These are phyloP conservation scores for Trichosporon sp. DNA, from an alignment of 1,284 basidiomycete genomes.

Conservation along the genomic window DNA sequence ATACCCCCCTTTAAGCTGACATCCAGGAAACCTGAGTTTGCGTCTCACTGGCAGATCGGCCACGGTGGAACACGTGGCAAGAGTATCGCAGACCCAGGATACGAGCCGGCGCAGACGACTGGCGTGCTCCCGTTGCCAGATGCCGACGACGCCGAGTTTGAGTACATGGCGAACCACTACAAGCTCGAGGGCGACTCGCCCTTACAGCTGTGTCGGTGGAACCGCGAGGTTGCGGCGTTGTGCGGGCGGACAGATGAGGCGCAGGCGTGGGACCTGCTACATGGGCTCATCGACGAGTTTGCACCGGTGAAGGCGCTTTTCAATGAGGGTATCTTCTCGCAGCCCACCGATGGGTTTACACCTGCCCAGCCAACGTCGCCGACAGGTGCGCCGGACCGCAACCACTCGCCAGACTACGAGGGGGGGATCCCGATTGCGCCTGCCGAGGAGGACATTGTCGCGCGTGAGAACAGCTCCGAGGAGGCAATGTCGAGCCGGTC, in stretches of 20 bases:
- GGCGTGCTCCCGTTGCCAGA: slow-evolving; percentile 41
- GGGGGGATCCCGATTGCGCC: slow-evolving; percentile 22
- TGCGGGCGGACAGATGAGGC: slow-evolving; percentile 67
- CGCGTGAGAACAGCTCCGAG: not conserved
- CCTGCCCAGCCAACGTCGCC: slow-evolving; percentile 21
- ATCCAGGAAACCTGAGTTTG: slow-evolving; percentile 62
- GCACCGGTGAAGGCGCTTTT: slow-evolving; percentile 34
- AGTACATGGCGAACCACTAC: slow-evolving; percentile 68
- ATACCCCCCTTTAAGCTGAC: not conserved
- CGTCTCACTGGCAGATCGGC: slow-evolving; percentile 53
- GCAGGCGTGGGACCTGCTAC: slow-evolving; percentile 70
- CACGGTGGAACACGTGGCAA: slow-evolving; percentile 40
- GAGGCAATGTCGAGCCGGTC: slow-evolving; percentile 10
- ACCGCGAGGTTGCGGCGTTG: slow-evolving; percentile 62
- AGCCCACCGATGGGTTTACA: not conserved
- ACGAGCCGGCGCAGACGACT: slow-evolving; percentile 48
- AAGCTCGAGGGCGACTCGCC: slow-evolving; percentile 65
- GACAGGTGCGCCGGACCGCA: not conserved
- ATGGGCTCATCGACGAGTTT: slow-evolving; percentile 62
- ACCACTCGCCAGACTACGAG: slow-evolving; percentile 13
- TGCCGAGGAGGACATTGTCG: slow-evolving; percentile 22
- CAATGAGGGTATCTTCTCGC: slow-evolving; percentile 37
- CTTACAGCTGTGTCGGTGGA: slow-evolving; percentile 58
- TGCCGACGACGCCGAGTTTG: slow-evolving; percentile 63
- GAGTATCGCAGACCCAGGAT: slow-evolving; percentile 50